Evolutionary conservation across 2,329 filamentous ascomycete genomes (phyloP).

Genomic region (Ustilaginoidea virens): DNA sequence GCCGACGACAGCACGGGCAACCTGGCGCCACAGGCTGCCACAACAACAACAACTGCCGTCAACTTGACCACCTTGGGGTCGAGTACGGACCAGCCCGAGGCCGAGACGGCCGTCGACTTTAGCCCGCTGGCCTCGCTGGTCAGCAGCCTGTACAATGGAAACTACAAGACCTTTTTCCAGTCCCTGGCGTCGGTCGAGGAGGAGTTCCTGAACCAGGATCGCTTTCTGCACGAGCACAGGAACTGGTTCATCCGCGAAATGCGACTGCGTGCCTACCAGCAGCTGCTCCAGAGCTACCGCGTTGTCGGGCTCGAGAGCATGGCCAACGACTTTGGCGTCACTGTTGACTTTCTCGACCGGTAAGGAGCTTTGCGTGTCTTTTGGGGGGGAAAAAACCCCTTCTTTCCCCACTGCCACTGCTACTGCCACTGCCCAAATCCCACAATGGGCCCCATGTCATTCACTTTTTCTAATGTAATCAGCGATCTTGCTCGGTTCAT

Average conservation of each 20-base stretch:
- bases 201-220: constrained; percentile 83
- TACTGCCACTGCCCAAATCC: too few species aligned
- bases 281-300: constrained; percentile 91
- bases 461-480: constrained; percentile 2
- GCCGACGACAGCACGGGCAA: constrained; percentile 62
- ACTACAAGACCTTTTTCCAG: constrained; percentile 88
- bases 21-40: constrained; percentile 32
- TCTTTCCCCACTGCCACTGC: too few species aligned
- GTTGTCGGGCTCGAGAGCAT: constrained; percentile 95
- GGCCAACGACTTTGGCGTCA: constrained; percentile 93
- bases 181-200: constrained; percentile 83
- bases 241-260: constrained; percentile 98
- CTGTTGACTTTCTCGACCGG: constrained; percentile 90
- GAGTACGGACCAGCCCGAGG: constrained; percentile 56
- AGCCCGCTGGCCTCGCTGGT: constrained; percentile 76
- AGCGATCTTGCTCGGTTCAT: constrained; percentile 97
- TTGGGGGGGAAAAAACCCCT: constrained; percentile 2
- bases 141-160: constrained; percentile 79
- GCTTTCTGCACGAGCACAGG: constrained; percentile 90
- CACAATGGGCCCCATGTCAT: too few species aligned
- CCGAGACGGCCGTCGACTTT: constrained; percentile 77
- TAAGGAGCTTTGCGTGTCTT: constrained; percentile 36
- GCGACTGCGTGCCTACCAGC: constrained; percentile 89
- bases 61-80: constrained; percentile 77
- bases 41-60: constrained; percentile 47